These are phyloP conservation scores for Ploettnerulaceae sp. DNA, from an alignment of 2,329 filamentous ascomycete species.

Conservation along the genomic window DNA sequence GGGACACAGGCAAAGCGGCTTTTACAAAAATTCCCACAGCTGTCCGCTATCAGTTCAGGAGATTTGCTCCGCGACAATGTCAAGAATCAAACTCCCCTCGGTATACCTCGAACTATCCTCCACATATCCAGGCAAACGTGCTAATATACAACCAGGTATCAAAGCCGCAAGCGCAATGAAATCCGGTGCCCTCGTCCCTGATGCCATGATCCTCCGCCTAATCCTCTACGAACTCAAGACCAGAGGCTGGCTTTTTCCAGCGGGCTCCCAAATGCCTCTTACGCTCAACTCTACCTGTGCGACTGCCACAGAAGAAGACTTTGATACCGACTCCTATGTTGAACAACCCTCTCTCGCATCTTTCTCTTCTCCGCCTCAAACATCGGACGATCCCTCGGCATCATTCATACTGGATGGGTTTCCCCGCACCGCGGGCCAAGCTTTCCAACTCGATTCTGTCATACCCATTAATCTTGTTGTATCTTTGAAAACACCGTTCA, in stretches of 20 bases:
- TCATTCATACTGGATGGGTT: slow-evolving; percentile 97
- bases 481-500: slow-evolving; percentile 76
- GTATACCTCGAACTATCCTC: slow-evolving; percentile 43
- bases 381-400: slow-evolving; percentile 66
- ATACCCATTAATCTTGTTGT: slow-evolving; percentile 95
- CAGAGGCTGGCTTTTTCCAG: slow-evolving; percentile 71
- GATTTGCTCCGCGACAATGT: slow-evolving; percentile 92
- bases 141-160: slow-evolving; percentile 55
- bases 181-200: slow-evolving; percentile 81
- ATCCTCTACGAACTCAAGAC: slow-evolving; percentile 85
- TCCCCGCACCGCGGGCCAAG: slow-evolving; percentile 81
- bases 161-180: slow-evolving; percentile 88
- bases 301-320: slow-evolving; percentile 36
- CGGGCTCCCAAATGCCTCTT: slow-evolving; percentile 37
- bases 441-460: slow-evolving; percentile 68
- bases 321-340: slow-evolving; percentile 29
- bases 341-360: slow-evolving; percentile 32
- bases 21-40: slow-evolving; percentile 78
- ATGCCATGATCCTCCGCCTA: slow-evolving; percentile 84
- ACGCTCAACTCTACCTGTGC: slow-evolving; percentile 26
- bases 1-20: slow-evolving; percentile 92
- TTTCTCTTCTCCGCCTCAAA: slow-evolving; percentile 38
- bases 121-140: neutral
- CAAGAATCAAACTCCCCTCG: slow-evolving; percentile 77
- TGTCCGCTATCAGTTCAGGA: slow-evolving; percentile 89